Evolutionary conservation across 768 basidiomycete species (phyloP).

Genomic region (Mycena galericulata): DNA sequence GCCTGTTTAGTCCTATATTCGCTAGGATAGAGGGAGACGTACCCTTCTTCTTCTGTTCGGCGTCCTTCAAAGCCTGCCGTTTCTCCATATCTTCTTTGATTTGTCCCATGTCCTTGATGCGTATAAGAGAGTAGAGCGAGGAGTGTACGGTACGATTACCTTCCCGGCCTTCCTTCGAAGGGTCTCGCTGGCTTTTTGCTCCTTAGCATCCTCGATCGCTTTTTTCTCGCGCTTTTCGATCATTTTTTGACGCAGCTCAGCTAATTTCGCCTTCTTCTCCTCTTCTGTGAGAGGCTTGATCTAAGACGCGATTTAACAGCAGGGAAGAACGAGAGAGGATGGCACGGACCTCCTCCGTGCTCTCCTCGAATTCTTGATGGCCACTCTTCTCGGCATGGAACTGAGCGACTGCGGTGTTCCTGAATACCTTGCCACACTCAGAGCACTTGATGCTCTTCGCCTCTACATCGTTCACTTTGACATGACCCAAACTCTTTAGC

Average conservation of each 20-base stretch:
- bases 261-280: slow-evolving; percentile 86
- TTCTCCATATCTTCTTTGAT: slow-evolving; percentile 81
- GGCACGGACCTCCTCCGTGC: slow-evolving; percentile 82
- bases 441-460: slow-evolving; percentile 91
- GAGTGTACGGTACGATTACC: slow-evolving; percentile 49
- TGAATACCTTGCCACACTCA: slow-evolving; percentile 77
- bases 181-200: slow-evolving; percentile 78
- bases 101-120: slow-evolving; percentile 71
- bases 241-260: slow-evolving; percentile 84
- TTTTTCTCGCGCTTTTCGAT: slow-evolving; percentile 82
- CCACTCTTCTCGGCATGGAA: slow-evolving; percentile 96
- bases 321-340: slow-evolving; percentile 23
- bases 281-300: slow-evolving; percentile 96
- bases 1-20: neutral
- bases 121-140: neutral
- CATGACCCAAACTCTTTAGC: slow-evolving; percentile 59
- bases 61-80: slow-evolving; percentile 88
- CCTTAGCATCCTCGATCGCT: slow-evolving; percentile 78
- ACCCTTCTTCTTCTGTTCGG: slow-evolving; percentile 86
- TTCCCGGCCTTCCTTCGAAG: slow-evolving; percentile 89
- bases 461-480: slow-evolving; percentile 59
- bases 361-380: slow-evolving; percentile 96
- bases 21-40: slow-evolving; percentile 24
- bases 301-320: slow-evolving; percentile 50
- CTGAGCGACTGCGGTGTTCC: slow-evolving; percentile 87